Evolutionary conservation across 164 flowering plant genomes (phyloP).

Genomic region (Stephania cephalantha): DNA sequence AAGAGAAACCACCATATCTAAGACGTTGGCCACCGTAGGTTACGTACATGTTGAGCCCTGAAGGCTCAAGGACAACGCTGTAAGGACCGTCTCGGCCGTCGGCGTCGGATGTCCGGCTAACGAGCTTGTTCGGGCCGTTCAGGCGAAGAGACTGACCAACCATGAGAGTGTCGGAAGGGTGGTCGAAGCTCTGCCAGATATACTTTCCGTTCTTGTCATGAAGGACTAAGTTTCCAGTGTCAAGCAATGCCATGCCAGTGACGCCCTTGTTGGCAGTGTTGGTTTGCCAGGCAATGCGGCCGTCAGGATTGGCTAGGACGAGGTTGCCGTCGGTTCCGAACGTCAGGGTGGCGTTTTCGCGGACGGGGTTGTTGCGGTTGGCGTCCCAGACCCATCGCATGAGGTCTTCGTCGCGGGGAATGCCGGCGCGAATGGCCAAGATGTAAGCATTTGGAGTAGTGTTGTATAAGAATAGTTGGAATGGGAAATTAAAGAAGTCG

Average conservation of each 20-base stretch:
- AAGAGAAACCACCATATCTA: background rate
- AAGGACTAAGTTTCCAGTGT: conserved; percentile 27
- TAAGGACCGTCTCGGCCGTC: conserved; percentile 21
- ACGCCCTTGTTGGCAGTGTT: conserved; percentile 30
- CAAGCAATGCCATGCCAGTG: conserved; percentile 15
- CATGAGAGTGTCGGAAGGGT: conserved; percentile 24
- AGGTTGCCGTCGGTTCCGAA: conserved; percentile 26
- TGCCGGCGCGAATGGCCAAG: conserved; percentile 17
- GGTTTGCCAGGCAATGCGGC: conserved; percentile 27
- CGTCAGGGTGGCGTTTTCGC: conserved; percentile 26
- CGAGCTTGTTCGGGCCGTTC: conserved; percentile 10
- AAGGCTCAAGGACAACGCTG: conserved; percentile 15
- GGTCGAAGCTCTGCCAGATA: conserved; percentile 33
- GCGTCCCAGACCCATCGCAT: conserved; percentile 43
- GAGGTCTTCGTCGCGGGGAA: conserved; percentile 7
- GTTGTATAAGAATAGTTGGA: conserved; percentile 30
- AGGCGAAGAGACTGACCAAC: conserved; percentile 21
- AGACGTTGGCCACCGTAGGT: background rate
- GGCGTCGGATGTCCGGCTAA: conserved; percentile 15
- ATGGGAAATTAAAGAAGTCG: conserved; percentile 13
- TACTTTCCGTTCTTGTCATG: conserved; percentile 14
- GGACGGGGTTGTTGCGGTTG: conserved; percentile 25
- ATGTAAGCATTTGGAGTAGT: conserved; percentile 28
- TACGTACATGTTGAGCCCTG: background rate
- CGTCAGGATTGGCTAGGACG: conserved; percentile 28